These are phyloP conservation scores for Erucastrum elatum DNA, from an alignment of 345 rosid genomes.

Conservation along the genomic window DNA sequence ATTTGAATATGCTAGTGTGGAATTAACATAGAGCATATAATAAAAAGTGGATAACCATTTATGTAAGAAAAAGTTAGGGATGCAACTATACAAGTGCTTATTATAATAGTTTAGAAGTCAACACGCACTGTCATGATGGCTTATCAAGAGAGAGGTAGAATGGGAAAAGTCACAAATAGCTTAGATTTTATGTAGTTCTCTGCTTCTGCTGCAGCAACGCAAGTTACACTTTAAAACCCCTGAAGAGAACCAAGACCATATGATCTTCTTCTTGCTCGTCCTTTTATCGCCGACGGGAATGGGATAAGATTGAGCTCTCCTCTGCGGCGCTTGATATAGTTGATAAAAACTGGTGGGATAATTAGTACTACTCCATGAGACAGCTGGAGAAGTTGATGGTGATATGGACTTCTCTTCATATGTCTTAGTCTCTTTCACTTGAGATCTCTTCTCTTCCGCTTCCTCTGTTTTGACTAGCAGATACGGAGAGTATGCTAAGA, in stretches of 20 bases:
- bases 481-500: slow-evolving; percentile 6
- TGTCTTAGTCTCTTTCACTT: slow-evolving; percentile 2
- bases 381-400: not conserved
- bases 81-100: not conserved
- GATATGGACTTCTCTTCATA: not conserved
- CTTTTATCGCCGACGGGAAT: not conserved
- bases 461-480: not conserved
- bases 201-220: not conserved
- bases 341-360: not conserved
- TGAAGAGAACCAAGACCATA: slow-evolving; percentile 28
- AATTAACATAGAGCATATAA: not conserved
- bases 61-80: no score
- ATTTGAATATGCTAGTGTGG: not conserved
- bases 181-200: not conserved
- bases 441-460: slow-evolving; percentile 1
- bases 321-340: not conserved
- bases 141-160: not conserved
- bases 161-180: not conserved
- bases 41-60: no score
- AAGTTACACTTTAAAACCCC: not conserved
- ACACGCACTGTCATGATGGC: not conserved
- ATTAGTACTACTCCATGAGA: not conserved
- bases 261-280: slow-evolving; percentile 2
- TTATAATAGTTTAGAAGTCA: slow-evolving; percentile 7
- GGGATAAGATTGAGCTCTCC: not conserved